A percentile compares a stretch with the other conserved stretches of the same genome.
Conservation (phyloP, 108 stramenopile species). For the Cyclotella choctawhatcheeana region DNA sequence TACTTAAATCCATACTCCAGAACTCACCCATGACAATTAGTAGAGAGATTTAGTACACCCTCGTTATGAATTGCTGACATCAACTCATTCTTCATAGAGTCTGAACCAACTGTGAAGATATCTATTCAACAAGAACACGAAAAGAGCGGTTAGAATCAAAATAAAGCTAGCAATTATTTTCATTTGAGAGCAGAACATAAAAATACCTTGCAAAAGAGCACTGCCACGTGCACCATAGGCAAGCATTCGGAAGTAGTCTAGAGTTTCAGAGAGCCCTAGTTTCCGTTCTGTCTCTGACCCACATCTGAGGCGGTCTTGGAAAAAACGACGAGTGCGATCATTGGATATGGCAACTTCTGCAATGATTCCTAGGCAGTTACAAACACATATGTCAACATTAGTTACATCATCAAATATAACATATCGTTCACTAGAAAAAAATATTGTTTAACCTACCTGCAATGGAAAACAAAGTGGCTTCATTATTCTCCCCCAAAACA, state of each 20-base stretch:
- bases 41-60: constrained; percentile 73
- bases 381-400: neutral
- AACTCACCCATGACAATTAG: constrained; percentile 85
- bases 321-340: constrained; percentile 75
- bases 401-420: neutral
- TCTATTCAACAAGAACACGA: neutral
- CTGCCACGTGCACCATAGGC: constrained; percentile 86
- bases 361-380: constrained; percentile 24
- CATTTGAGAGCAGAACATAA: neutral
- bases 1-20: neutral
- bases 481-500: constrained; percentile 2
- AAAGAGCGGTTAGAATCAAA: too few relatives aligned
- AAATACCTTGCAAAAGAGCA: constrained; percentile 92
- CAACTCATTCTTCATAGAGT: constrained; percentile 69
- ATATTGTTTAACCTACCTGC: neutral
- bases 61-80: constrained; percentile 57
- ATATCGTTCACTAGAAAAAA: neutral
- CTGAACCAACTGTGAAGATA: constrained; percentile 79
- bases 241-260: constrained; percentile 60
- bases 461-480: constrained; percentile 10
- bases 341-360: constrained; percentile 27
- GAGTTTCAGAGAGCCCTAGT: constrained; percentile 77
- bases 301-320: constrained; percentile 90
- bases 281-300: constrained; percentile 75
- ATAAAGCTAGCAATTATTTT: too few relatives aligned